phyloP scores from a whole-genome alignment of 2,329 filamentous ascomycete species.

The Diaporthe sp. region DNA sequence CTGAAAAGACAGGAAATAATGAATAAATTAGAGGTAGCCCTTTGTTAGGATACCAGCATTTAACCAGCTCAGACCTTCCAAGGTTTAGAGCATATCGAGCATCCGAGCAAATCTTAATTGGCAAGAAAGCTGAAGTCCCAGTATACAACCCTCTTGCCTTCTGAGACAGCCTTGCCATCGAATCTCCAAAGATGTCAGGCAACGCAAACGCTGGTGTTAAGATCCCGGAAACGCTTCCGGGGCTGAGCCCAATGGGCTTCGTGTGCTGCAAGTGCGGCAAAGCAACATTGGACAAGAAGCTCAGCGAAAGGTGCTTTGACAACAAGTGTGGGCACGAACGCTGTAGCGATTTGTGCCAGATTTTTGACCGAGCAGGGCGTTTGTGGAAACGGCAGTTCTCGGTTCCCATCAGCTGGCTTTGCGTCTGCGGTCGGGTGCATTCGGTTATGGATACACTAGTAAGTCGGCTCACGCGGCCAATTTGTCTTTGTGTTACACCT shows the following conservation, averaged over 20 bases:
- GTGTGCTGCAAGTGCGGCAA: slow-evolving; percentile 17
- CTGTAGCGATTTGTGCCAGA: neutral
- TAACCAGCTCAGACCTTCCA: too few species aligned
- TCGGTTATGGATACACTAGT: neutral
- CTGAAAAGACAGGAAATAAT: too few species aligned
- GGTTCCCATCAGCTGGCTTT: slow-evolving; percentile 3
- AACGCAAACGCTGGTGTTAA: neutral
- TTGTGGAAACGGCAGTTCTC: neutral
- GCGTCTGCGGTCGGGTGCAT: neutral
- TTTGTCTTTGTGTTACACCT: neutral
- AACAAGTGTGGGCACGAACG: neutral
- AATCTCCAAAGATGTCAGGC: neutral
- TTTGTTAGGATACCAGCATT: too few species aligned
- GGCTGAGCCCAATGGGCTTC: neutral
- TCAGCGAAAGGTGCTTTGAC: neutral
- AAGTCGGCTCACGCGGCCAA: neutral
- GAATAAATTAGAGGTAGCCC: too few species aligned
- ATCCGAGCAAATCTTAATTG: neutral
- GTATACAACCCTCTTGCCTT: neutral
- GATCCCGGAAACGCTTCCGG: neutral
- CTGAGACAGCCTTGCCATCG: neutral
- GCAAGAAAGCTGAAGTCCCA: neutral
- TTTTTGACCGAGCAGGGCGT: slow-evolving; percentile 2
- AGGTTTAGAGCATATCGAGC: too few species aligned
- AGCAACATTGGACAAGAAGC: neutral